phyloP scores from a whole-genome alignment of 2,329 filamentous ascomycete genomes.

The Fusarium goolgardi region DNA sequence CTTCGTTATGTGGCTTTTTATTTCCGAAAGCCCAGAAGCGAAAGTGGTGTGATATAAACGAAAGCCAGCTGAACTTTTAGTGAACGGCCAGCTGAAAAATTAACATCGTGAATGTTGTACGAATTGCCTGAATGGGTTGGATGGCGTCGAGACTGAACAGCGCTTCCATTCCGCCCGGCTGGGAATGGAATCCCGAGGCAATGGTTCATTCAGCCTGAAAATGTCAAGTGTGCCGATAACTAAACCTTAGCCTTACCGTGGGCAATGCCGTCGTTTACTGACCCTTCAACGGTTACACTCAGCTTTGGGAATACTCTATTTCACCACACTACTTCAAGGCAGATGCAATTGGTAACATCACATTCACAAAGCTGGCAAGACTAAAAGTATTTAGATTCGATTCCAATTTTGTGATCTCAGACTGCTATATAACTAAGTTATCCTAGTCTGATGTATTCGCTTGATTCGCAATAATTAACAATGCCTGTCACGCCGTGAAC shows the following conservation, averaged over 20 bases:
- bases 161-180: conserved; percentile 31
- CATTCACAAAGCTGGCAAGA: not conserved
- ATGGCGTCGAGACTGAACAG: not conserved
- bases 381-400: not conserved
- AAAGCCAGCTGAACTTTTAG: conserved; percentile 28
- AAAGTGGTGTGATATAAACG: conserved; percentile 12
- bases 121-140: conserved; percentile 35
- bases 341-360: conserved; percentile 1
- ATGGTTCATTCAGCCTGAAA: not conserved
- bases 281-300: conserved; percentile 15
- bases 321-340: not conserved
- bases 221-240: conserved; percentile 1
- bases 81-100: conserved; percentile 32
- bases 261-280: not conserved
- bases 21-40: not conserved
- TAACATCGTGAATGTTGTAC: conserved; percentile 9
- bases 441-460: conserved; percentile 22
- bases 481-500: conserved; percentile 36
- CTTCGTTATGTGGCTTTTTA: not conserved
- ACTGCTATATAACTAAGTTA: conserved; percentile 21
- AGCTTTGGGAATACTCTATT: conserved; percentile 9
- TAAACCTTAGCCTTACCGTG: conserved; percentile 9
- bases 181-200: conserved; percentile 5
- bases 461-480: conserved; percentile 7
- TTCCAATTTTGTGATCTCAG: conserved; percentile 24